Evolutionary conservation across 2,329 filamentous ascomycete genomes (phyloP).

Genomic region (Didymella pomorum): DNA sequence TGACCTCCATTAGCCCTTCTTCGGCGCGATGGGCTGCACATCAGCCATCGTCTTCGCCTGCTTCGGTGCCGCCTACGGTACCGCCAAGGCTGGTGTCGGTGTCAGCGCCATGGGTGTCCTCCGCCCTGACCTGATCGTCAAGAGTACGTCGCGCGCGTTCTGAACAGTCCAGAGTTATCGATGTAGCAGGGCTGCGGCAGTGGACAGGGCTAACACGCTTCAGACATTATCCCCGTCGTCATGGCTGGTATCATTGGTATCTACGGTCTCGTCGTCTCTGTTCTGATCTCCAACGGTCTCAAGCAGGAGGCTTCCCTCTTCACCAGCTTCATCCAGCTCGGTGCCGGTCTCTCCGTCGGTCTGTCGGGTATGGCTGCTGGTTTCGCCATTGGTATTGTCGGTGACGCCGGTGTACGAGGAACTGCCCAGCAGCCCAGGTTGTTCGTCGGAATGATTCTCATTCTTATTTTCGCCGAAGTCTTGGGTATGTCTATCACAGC

Average conservation of each 20-base stretch:
- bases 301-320: constrained; percentile 57
- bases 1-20: constrained; percentile 73
- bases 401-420: constrained; percentile 87
- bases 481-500: constrained; percentile 70
- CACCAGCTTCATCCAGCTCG: constrained; percentile 62
- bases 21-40: constrained; percentile 96
- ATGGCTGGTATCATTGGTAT: constrained; percentile 99
- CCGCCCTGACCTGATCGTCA: constrained; percentile 96
- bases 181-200: background rate
- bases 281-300: constrained; percentile 63
- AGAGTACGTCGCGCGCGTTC: constrained; percentile 74
- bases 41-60: constrained; percentile 96
- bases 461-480: constrained; percentile 99
- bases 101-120: constrained; percentile 98
- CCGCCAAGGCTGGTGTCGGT: constrained; percentile 98
- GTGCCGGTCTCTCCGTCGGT: constrained; percentile 66
- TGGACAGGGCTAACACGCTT: constrained; percentile 22
- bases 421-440: constrained; percentile 84
- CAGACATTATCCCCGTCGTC: constrained; percentile 99
- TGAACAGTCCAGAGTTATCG: background rate
- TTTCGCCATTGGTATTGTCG: constrained; percentile 70
- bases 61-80: constrained; percentile 96
- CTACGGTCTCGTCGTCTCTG: constrained; percentile 67
- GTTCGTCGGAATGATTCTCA: constrained; percentile 97
- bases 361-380: constrained; percentile 92